Evolutionary conservation across 441 rosid species (phyloP).

Genomic region (Flueggea neowawraea): DNA sequence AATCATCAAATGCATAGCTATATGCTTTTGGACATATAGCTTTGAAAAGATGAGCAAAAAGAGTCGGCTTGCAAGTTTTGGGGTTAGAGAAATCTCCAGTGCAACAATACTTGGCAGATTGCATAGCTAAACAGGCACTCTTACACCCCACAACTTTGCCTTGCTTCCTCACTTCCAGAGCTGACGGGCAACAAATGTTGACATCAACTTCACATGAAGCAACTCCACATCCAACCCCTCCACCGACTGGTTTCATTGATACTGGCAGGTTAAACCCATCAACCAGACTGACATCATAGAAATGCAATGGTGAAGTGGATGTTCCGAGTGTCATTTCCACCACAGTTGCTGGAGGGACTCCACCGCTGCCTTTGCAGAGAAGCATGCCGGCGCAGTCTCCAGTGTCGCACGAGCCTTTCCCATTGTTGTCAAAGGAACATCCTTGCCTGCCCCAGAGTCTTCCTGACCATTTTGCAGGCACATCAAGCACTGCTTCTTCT

Average conservation of each 20-base stretch:
- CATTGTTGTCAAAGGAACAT: constrained; percentile 52
- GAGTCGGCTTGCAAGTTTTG: constrained; percentile 74
- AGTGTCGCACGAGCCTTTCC: constrained; percentile 74
- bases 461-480: constrained; percentile 87
- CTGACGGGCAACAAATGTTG: constrained; percentile 83
- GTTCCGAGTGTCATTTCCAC: constrained; percentile 92
- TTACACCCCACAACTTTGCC: constrained; percentile 79
- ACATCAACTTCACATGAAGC: constrained; percentile 82
- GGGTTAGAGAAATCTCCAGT: constrained; percentile 73
- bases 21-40: constrained; percentile 94
- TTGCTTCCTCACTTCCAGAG: constrained; percentile 62
- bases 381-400: constrained; percentile 70
- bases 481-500: constrained; percentile 61
- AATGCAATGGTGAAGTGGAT: constrained; percentile 64
- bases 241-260: constrained; percentile 84
- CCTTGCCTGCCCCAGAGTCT: constrained; percentile 92
- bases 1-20: constrained; percentile 92
- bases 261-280: constrained; percentile 92
- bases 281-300: constrained; percentile 90
- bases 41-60: constrained; percentile 76
- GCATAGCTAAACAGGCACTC: constrained; percentile 95
- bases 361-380: constrained; percentile 65
- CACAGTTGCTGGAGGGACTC: constrained; percentile 77
- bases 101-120: constrained; percentile 84
- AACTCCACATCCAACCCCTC: constrained; percentile 80